Evolutionary conservation across 2,329 filamentous ascomycete genomes (phyloP).

Genomic region (Fusarium citri): DNA sequence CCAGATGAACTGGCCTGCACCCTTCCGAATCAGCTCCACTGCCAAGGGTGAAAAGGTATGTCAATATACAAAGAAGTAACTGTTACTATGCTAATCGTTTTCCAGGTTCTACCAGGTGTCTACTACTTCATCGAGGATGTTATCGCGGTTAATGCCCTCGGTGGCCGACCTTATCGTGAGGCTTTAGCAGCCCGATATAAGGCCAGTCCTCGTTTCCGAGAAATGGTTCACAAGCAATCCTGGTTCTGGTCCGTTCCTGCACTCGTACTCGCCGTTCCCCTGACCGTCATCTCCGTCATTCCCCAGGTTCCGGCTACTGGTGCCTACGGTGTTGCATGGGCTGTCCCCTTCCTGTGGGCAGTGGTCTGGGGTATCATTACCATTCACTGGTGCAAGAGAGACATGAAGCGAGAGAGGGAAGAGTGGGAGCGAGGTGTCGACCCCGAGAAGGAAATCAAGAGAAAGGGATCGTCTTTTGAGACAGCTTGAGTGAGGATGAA

Average conservation of each 20-base stretch:
- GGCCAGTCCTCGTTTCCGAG: slow-evolving; percentile 55
- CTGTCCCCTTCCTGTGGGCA: slow-evolving; percentile 55
- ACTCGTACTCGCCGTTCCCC: slow-evolving; percentile 51
- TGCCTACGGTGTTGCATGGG: slow-evolving; percentile 55
- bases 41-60: slow-evolving; percentile 62
- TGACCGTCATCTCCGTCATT: slow-evolving; percentile 54
- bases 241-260: slow-evolving; percentile 57
- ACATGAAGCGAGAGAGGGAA: slow-evolving; percentile 53
- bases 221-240: slow-evolving; percentile 55
- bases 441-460: slow-evolving; percentile 37
- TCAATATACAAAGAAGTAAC: not conserved
- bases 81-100: slow-evolving; percentile 41
- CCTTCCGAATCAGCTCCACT: slow-evolving; percentile 73
- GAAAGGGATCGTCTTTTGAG: slow-evolving; percentile 22
- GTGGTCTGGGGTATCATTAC: slow-evolving; percentile 51
- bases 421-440: slow-evolving; percentile 52
- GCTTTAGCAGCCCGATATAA: slow-evolving; percentile 56
- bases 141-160: slow-evolving; percentile 73
- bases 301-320: slow-evolving; percentile 51
- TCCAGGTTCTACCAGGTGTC: slow-evolving; percentile 67
- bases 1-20: slow-evolving; percentile 58
- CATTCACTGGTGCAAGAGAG: slow-evolving; percentile 52
- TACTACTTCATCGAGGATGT: slow-evolving; percentile 77
- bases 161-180: slow-evolving; percentile 58
- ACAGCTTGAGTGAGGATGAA: slow-evolving; percentile 6